These are phyloP conservation scores for Tetracladium setigerum DNA, from an alignment of 495 filamentous ascomycete genomes.

Conservation along the genomic window DNA sequence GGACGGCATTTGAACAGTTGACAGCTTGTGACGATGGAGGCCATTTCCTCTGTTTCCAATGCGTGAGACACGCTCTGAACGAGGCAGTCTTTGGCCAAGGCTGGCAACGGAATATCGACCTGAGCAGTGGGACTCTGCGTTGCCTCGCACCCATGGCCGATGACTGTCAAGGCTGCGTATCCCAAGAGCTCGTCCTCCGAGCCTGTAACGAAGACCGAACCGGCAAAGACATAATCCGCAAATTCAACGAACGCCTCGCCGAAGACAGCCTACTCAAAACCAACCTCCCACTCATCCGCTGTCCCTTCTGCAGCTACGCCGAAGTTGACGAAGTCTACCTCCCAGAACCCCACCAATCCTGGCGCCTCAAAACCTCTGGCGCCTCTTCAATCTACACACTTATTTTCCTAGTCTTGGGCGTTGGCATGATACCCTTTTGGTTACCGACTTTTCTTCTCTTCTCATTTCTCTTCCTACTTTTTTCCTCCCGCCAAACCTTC, in stretches of 20 bases:
- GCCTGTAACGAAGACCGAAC: conserved; percentile 61
- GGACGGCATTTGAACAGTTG: conserved; percentile 73
- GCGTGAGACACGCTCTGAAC: conserved; percentile 67
- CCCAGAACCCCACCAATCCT: conserved; percentile 32
- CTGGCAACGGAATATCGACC: conserved; percentile 73
- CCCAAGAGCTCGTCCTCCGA: conserved; percentile 55
- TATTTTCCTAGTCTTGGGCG: conserved; percentile 32
- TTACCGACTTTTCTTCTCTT: conserved; percentile 39
- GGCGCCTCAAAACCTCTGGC: conserved; percentile 40
- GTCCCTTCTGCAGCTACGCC: conserved; percentile 86
- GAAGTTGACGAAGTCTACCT: conserved; percentile 77
- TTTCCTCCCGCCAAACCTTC: conserved; percentile 27
- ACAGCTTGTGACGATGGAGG: conserved; percentile 59
- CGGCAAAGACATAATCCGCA: conserved; percentile 59
- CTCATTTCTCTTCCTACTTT: conserved; percentile 28
- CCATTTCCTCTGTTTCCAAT: conserved; percentile 82
- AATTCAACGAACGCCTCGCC: conserved; percentile 69
- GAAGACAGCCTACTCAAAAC: conserved; percentile 65
- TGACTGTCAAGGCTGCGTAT: conserved; percentile 69
- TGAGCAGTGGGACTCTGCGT: conserved; percentile 59
- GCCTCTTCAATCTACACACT: conserved; percentile 31
- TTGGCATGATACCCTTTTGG: conserved; percentile 43
- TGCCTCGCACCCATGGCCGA: conserved; percentile 66
- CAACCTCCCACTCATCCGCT: conserved; percentile 67
- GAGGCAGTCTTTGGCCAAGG: conserved; percentile 91